A percentile compares a stretch with the other conserved stretches of the same genome.
Evolutionary conservation across 768 basidiomycete genomes (phyloP).

Genomic region (Coprinellus aureogranulatus): DNA sequence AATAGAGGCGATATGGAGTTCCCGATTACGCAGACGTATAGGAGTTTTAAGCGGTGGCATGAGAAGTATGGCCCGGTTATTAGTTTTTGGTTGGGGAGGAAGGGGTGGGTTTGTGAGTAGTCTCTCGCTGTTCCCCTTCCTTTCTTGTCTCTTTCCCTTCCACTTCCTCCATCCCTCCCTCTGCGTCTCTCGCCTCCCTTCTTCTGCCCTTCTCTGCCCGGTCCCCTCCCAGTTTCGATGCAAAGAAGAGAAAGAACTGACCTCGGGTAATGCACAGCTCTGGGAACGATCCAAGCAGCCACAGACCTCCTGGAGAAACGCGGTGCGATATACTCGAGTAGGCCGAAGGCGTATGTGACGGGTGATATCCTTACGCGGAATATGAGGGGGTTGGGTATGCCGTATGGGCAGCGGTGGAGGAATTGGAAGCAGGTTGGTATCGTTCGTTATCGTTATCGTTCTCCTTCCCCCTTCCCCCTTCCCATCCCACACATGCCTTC

Average conservation of each 20-base stretch:
- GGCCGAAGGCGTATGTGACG: conserved; percentile 31
- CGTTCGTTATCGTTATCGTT: conserved; percentile 6
- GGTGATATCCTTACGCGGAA: conserved; percentile 30
- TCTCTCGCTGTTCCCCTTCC: too few relatives aligned
- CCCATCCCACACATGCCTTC: too few relatives aligned
- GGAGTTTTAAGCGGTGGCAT: neutral
- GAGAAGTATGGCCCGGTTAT: conserved; percentile 15
- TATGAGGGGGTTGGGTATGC: conserved; percentile 32
- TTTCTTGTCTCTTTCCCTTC: too few relatives aligned
- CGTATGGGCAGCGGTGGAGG: conserved; percentile 29
- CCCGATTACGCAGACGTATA: neutral
- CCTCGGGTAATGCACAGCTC: too few relatives aligned
- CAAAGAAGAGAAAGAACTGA: too few relatives aligned
- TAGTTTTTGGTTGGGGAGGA: conserved; percentile 19
- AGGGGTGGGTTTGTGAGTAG: conserved; percentile 19
- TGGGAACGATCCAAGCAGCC: conserved; percentile 27
- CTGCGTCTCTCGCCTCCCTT: too few relatives aligned
- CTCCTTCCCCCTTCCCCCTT: too few relatives aligned
- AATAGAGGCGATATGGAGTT: conserved; percentile 1
- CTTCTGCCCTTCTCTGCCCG: too few relatives aligned
- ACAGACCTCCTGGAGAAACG: conserved; percentile 32
- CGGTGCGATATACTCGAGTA: conserved; percentile 32
- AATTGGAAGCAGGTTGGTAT: conserved; percentile 31
- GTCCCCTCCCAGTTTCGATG: too few relatives aligned
- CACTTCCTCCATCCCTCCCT: too few relatives aligned